Percentiles rank a stretch among this genome's conserved stretches.
Evolutionary conservation across 2,329 filamentous ascomycete genomes (phyloP).

Genomic region (Zasmidium angulare): DNA sequence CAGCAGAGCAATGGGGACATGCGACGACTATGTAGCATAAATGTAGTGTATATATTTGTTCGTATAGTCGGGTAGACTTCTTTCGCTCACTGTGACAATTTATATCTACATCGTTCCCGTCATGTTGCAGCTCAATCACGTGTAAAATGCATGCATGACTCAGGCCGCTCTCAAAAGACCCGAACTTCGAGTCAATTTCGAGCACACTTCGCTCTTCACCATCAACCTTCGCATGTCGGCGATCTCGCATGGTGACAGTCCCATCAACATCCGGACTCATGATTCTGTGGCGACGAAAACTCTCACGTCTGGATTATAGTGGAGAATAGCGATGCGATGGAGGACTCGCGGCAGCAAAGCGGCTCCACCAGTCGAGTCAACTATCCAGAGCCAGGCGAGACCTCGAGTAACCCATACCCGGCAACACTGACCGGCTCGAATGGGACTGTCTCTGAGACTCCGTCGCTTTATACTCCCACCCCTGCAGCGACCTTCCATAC

Average conservation of each 20-base stretch:
- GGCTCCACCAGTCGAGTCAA: neutral
- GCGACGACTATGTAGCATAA: too few relatives aligned
- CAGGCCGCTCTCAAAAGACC: neutral
- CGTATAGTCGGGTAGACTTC: too few relatives aligned
- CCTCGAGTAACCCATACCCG: neutral
- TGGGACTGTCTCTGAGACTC: neutral
- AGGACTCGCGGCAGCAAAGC: neutral
- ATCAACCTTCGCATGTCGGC: too few relatives aligned
- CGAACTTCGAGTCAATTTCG: neutral
- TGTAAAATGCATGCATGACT: neutral
- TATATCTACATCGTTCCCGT: too few relatives aligned
- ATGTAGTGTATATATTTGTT: too few relatives aligned
- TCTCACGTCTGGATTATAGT: neutral
- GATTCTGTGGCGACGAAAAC: neutral
- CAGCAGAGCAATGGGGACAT: too few relatives aligned
- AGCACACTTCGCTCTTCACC: neutral
- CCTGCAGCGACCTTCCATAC: neutral
- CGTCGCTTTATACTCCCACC: neutral
- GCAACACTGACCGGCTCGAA: neutral
- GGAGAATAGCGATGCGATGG: conserved; percentile 1
- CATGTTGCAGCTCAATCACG: neutral
- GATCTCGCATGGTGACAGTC: too few relatives aligned
- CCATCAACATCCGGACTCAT: neutral
- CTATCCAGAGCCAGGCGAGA: neutral
- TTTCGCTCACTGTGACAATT: too few relatives aligned